Conservation (phyloP, 1,284 basidiomycete genomes). For the Papiliotrema fonsecae region DNA sequence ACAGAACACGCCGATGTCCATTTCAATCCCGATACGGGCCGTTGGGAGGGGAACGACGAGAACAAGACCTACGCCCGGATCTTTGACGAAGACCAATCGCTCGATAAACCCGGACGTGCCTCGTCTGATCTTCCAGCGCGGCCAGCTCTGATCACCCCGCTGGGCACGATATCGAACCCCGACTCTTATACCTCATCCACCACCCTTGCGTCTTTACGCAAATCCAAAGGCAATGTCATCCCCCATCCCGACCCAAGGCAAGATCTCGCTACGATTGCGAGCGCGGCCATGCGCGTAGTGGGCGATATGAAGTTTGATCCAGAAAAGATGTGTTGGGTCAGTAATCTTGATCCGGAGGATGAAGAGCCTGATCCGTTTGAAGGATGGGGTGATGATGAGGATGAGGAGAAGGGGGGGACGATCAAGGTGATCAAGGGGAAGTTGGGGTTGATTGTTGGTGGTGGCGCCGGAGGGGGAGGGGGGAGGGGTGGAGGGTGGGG, state of each 20-base stretch:
- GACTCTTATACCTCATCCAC: no score
- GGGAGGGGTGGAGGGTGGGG: no score
- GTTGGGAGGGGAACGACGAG: constrained; percentile 98
- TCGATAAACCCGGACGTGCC: constrained; percentile 82
- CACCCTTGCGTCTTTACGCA: no score
- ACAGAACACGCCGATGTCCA: constrained; percentile 57
- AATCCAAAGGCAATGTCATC: constrained; percentile 60
- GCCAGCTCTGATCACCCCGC: constrained; percentile 93
- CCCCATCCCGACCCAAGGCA: constrained; percentile 56
- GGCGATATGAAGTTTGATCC: constrained; percentile 98
- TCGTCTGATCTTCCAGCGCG: constrained; percentile 73
- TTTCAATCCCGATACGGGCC: constrained; percentile 81
- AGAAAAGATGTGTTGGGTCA: constrained; percentile 87
- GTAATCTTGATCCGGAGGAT: constrained; percentile 73
- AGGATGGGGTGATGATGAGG: constrained; percentile 79
- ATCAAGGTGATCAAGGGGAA: constrained; percentile 47
- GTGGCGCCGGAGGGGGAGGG: constrained; percentile 54
- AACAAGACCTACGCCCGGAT: no score
- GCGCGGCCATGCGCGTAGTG: constrained; percentile 59
- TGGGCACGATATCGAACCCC: no score
- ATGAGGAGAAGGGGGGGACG: constrained; percentile 62
- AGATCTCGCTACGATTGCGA: background rate
- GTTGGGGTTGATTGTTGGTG: background rate
- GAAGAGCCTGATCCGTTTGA: constrained; percentile 91
- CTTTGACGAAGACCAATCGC: no score